Base-by-base conservation (phyloP, 805 yeast species). In the Metschnikowia kofuensis region DNA sequence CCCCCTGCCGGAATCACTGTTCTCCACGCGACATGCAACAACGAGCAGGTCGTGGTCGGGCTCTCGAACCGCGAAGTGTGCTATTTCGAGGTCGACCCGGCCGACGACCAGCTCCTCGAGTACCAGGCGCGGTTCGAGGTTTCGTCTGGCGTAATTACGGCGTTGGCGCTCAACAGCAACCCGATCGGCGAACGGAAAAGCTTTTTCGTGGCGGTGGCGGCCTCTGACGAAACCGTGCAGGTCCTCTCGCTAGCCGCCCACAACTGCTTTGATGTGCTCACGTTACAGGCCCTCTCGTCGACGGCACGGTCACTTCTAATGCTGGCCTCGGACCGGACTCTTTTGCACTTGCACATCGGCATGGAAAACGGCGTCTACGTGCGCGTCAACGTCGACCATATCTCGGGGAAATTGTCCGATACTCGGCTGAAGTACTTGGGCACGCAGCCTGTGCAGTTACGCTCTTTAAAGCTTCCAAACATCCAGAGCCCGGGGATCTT, bases 321-420 rank as follows among this genome's bases (percentile, higher is more conserved):
- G 55, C 14, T 44, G 27, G 57, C 43, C 4, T 43, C 44, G 36
- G 57, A 48, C 47, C 35, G 50, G 51, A 38, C 32, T 41, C 50
- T 56, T 0, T 49, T 69, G 3, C 74, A 69, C 50, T 75, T 87
- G 10, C 95, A 90, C 64, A 77, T 89, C 43, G 97, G 97, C 1
- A 75, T 90, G 74, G 77, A 69, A n/a, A 88, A 83, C 63, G 98
- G 98, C 16, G 80, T 91, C 1, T 89, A 85, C 66, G 83, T 84
- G 2, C 70, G 84, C 14, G 78, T 89, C 0, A 66, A 70, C 6
- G 56, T 90, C 35, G 89, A 87, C 59, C 59, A 63, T 0, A 58
- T 68, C 5, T 72, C 84, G 4, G 97, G 96, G 3, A 62, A 61
- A 3, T 75, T 80, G 16, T 69, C 78, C 0, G 84, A 85, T 54